Percentiles rank a stretch among this genome's conserved stretches.
Conservation (phyloP, 148 eudicot genomes). For the Bassia scoparia region DNA sequence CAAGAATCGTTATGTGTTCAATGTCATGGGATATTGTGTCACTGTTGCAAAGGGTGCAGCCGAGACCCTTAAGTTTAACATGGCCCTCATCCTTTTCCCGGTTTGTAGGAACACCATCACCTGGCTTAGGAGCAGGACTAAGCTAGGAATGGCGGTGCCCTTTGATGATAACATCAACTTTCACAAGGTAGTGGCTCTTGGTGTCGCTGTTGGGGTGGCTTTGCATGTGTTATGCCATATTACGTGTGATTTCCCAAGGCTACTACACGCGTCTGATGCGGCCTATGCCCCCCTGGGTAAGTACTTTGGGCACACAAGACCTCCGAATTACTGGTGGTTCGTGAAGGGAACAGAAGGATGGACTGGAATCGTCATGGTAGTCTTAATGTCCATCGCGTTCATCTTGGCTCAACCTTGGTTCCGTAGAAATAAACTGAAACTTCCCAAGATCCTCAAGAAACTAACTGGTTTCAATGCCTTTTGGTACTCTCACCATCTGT, state of each 20-base stretch:
- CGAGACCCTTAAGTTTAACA: constrained; percentile 55
- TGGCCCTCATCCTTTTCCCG: constrained; percentile 55
- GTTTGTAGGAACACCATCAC: constrained; percentile 58
- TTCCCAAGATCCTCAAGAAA: constrained; percentile 46
- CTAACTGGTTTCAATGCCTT: constrained; percentile 59
- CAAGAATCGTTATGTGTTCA: constrained; percentile 42
- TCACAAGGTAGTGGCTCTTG: constrained; percentile 49
- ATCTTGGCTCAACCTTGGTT: constrained; percentile 58
- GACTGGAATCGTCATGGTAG: constrained; percentile 48
- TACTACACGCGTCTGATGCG: constrained; percentile 41
- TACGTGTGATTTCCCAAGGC: constrained; percentile 51
- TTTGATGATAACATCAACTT: constrained; percentile 56
- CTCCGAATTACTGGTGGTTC: constrained; percentile 51
- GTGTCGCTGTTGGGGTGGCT: constrained; percentile 42
- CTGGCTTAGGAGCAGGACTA: constrained; percentile 46
- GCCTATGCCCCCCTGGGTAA: constrained; percentile 35
- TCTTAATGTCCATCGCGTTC: constrained; percentile 49
- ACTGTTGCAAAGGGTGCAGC: constrained; percentile 51
- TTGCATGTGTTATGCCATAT: constrained; percentile 43
- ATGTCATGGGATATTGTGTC: constrained; percentile 60
- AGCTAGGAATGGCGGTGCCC: constrained; percentile 41
- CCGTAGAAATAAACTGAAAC: constrained; percentile 38
- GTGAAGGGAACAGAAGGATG: constrained; percentile 51
- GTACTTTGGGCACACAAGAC: constrained; percentile 34
- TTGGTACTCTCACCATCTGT: constrained; percentile 62